Evolutionary conservation across 2,329 filamentous ascomycete species (phyloP).

Genomic region (Aspergillus luchuensis): DNA sequence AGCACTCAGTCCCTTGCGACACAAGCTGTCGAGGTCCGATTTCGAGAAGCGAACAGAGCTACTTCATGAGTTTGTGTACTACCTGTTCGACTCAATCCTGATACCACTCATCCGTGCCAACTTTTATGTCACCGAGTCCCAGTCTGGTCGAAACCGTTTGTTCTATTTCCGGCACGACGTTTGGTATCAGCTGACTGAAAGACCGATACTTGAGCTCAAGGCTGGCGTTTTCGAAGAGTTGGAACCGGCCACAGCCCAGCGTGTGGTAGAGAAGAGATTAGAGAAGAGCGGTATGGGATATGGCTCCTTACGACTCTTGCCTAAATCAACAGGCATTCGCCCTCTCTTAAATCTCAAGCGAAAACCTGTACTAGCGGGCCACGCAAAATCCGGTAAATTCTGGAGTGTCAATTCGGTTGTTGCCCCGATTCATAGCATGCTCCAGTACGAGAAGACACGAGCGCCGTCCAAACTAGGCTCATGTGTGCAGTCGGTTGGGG

Average conservation of each 20-base stretch:
- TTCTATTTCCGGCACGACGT: constrained; percentile 96
- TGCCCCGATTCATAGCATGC: constrained; percentile 71
- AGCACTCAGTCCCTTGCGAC: constrained; percentile 16
- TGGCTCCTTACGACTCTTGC: constrained; percentile 77
- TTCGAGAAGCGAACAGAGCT: constrained; percentile 74
- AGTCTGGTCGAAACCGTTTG: constrained; percentile 72
- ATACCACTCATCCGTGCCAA: constrained; percentile 83
- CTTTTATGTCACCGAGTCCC: constrained; percentile 95
- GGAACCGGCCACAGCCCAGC: constrained; percentile 56
- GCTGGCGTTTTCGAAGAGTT: constrained; percentile 77
- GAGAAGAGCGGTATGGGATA: constrained; percentile 69
- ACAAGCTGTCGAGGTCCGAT: constrained; percentile 70
- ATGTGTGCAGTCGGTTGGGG: constrained; percentile 76
- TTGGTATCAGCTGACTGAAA: constrained; percentile 76
- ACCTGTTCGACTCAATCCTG: constrained; percentile 85
- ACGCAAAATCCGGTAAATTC: constrained; percentile 50
- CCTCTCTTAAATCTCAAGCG: constrained; percentile 85
- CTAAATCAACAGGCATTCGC: constrained; percentile 74
- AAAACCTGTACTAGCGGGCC: constrained; percentile 56
- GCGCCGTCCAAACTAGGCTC: constrained; percentile 69
- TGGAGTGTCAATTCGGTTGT: constrained; percentile 72
- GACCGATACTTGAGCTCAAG: constrained; percentile 69
- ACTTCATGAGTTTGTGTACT: constrained; percentile 85
- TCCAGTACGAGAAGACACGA: constrained; percentile 72
- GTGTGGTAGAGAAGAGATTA: constrained; percentile 64